Evolutionary conservation across 176 grass and related monocot genomes (phyloP).

Genomic region (Hordeum marinum): DNA sequence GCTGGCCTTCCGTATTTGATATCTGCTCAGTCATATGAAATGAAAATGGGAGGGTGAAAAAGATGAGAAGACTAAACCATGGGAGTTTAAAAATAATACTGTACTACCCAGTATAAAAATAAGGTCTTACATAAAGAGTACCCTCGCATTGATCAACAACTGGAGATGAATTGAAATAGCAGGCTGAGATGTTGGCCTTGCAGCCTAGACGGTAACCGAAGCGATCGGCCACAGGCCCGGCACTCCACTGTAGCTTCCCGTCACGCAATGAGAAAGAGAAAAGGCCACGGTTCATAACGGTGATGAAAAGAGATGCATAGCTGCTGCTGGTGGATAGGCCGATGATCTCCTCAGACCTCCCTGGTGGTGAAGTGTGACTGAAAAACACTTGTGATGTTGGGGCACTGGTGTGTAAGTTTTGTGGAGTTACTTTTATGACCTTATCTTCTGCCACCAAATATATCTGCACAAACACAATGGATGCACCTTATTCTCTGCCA

Average conservation of each 20-base stretch:
- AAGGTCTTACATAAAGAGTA: slow-evolving; percentile 67
- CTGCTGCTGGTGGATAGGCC: slow-evolving; percentile 38
- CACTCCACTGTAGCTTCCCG: slow-evolving; percentile 52
- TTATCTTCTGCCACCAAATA: slow-evolving; percentile 72
- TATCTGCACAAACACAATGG: slow-evolving; percentile 34
- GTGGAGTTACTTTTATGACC: slow-evolving; percentile 57
- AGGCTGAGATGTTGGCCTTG: slow-evolving; percentile 36
- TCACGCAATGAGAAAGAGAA: slow-evolving; percentile 46
- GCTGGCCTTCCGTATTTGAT: slow-evolving; percentile 62
- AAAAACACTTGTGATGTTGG: slow-evolving; percentile 49
- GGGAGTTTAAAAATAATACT: neutral
- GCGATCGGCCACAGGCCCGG: slow-evolving; percentile 41
- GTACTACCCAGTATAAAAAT: neutral
- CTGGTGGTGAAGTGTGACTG: slow-evolving; percentile 34
- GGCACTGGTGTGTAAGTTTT: slow-evolving; percentile 8
- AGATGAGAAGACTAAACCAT: neutral
- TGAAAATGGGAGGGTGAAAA: neutral
- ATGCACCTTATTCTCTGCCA: neutral
- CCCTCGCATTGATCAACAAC: slow-evolving; percentile 61
- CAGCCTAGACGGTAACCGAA: slow-evolving; percentile 50
- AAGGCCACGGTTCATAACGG: slow-evolving; percentile 57
- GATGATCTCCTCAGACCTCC: slow-evolving; percentile 55
- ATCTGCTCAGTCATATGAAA: slow-evolving; percentile 39
- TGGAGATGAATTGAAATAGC: slow-evolving; percentile 76
- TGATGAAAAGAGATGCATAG: slow-evolving; percentile 56